Evolutionary conservation across 2,329 filamentous ascomycete species (phyloP), one percentile per base, ranked within the genome.

Genomic region (Monilinia fructigena): DNA sequence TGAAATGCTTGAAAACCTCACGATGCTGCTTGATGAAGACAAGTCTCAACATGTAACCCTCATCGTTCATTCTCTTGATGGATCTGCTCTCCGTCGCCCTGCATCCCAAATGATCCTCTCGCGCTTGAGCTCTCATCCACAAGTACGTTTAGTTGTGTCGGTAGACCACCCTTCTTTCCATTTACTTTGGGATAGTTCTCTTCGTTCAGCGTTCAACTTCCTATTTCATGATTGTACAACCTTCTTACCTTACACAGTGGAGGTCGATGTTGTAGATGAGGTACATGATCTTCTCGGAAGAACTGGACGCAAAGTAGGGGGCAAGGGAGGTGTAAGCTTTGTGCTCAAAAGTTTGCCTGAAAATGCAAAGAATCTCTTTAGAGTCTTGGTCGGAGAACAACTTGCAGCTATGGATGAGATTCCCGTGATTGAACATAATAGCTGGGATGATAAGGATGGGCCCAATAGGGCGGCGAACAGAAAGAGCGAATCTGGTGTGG

Each of bases 221-320:
- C 81, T 92, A 38, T 97, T 96, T 78, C 95, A 99, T 79, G 93
- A 99, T 79, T 90, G 90, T 74, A 98, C 95, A 0, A 98, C 95
- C 0, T 97, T 97, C 75, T 82, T 85, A 0, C 84, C 91, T 0
- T 92, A 91, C 72, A 81, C 83, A 14, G 83, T 84, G 3, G 93
- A 97, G 76, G 80, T 92, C 10, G 92, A 96, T 74, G 87, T 91
- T 2, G 92, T 98, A 3, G 93, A 98, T 76, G 91, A 93, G 69
- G 93, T 98, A 18, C 91, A 97, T 76, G 89, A 91, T 73, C 83
- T 97, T 0, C 85, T 98, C 0, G 93, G 93, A 56, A 87, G 92
- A 64, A 92, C 89, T 72, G 88, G 91, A 28, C 84, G 90, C 62
- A 87, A 92, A 53, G 85, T 94, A 10, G 93, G 92, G 64, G 95